Conservation (phyloP, 805 yeast genomes). For the Candida sanyiensis region DNA sequence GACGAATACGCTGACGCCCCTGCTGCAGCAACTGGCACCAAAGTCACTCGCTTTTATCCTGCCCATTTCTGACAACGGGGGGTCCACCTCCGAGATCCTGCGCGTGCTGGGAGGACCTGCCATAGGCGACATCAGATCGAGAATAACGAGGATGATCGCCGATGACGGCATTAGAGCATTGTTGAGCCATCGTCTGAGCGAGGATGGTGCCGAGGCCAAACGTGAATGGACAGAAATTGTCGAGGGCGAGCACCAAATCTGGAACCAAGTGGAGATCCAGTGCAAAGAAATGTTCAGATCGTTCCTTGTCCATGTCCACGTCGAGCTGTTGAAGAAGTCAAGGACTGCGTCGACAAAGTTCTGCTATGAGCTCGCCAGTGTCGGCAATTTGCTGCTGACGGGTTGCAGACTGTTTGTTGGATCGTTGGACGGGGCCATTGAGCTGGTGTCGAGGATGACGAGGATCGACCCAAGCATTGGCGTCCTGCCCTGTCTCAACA, state of each 20-base stretch:
- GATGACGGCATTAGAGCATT: slow-evolving; percentile 35
- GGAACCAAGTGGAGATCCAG: slow-evolving; percentile 56
- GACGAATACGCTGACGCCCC: slow-evolving; percentile 66
- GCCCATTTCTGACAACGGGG: slow-evolving; percentile 91
- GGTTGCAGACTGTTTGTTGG: slow-evolving; percentile 82
- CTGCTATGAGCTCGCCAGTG: slow-evolving; percentile 68
- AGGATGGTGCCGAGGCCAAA: slow-evolving; percentile 46
- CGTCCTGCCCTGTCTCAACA: slow-evolving; percentile 77
- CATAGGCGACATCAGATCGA: slow-evolving; percentile 83
- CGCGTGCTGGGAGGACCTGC: slow-evolving; percentile 93
- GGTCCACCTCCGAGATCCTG: slow-evolving; percentile 84
- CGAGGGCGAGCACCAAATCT: slow-evolving; percentile 68
- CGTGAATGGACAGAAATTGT: slow-evolving; percentile 72
- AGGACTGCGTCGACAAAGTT: slow-evolving; percentile 54
- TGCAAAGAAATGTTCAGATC: slow-evolving; percentile 67
- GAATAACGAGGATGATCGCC: slow-evolving; percentile 71
- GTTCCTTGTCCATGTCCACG: slow-evolving; percentile 72
- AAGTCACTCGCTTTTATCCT: slow-evolving; percentile 51
- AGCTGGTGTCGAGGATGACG: slow-evolving; percentile 60
- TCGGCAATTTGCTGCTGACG: slow-evolving; percentile 79
- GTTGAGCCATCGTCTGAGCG: slow-evolving; percentile 46
- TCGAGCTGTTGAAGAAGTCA: slow-evolving; percentile 64
- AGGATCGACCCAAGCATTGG: slow-evolving; percentile 46
- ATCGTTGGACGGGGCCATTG: slow-evolving; percentile 78
- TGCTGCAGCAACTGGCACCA: slow-evolving; percentile 43